Evolutionary conservation across 768 basidiomycete species (phyloP), one percentile per base, ranked within the genome.

Genomic region (Coprinopsis strossmayeri): DNA sequence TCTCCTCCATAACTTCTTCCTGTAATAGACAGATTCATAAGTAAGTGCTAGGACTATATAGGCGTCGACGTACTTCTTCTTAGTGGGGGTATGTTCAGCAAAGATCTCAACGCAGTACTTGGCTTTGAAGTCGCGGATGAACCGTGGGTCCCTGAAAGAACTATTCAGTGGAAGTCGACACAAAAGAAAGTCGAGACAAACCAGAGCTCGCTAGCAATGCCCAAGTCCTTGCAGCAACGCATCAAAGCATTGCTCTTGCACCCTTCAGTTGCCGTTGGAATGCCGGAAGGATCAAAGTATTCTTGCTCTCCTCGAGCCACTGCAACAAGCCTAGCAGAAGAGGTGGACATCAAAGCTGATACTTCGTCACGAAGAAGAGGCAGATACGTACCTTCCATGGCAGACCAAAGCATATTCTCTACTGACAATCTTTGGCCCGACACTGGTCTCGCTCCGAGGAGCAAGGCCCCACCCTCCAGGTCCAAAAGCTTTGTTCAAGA

Each of bases 401-500:
- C 92, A 96, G 17, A 98, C 87, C 27, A 98, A 76, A 0, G 90
- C 95, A 69, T 95, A 98, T 63, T 97, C 95, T 45, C 95, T 70
- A 58, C 88, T 91, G 34, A 97, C 93, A 44, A 94, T 74, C 62
- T 80, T 87, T 1, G 87, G 84, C 0, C 87, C 81, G 7, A 97
- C 89, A 56, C 92, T 88, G 4, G 91, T 93, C 66, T 95, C 91
- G 38, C 87, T 84, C 12, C 95, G 77, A 1, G 95, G 95, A 11
- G 94, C 95, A 38, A 97, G 78, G 10, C 95, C 95, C 95, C 95
- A 97, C 3, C 85, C 93, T 5, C 95, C 95, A 17, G 95, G 95
- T 10, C 95, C 93, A 58, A 98, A 97, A 0, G 95, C 92, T 56
- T 76, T 82, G 70, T 97, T 97, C 40, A 97, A 67, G 27, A 91